A percentile compares a stretch with the other conserved stretches of the same genome.
Evolutionary conservation across 2,329 filamentous ascomycete species (phyloP).

Genomic region (Sporothrix brasiliensis): DNA sequence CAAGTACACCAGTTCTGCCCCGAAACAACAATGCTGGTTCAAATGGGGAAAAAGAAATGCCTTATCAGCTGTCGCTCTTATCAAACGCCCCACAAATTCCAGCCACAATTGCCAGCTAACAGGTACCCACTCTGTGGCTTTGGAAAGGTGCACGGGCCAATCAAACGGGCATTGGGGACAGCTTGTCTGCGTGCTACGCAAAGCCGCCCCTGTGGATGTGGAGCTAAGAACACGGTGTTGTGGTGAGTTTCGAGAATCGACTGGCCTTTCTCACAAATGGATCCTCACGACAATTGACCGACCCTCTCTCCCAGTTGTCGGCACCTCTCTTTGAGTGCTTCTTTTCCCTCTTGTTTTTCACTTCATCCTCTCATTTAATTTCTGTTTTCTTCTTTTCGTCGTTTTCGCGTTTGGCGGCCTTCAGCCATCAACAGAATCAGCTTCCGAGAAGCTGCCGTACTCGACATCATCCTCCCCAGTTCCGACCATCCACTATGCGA

Average conservation of each 20-base stretch:
- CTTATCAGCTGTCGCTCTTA: background rate
- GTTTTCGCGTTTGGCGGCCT: background rate
- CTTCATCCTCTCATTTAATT: constrained; percentile 21
- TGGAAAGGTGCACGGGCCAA: constrained; percentile 18
- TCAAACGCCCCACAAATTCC: background rate
- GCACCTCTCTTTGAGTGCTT: background rate
- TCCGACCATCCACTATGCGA: constrained; percentile 47
- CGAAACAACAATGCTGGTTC: background rate
- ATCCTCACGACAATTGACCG: constrained; percentile 13
- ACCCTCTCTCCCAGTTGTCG: constrained; percentile 13
- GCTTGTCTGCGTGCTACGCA: constrained; percentile 35
- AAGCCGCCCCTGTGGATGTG: constrained; percentile 34
- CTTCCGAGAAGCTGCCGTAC: constrained; percentile 29
- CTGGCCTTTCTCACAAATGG: constrained; percentile 20
- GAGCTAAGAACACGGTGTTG: constrained; percentile 42
- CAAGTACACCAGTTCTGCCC: background rate
- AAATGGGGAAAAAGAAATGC: no score
- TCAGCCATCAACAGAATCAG: background rate
- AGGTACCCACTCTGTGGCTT: background rate
- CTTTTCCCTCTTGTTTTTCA: background rate
- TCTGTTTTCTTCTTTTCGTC: background rate
- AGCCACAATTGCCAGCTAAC: background rate
- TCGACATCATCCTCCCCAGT: constrained; percentile 33
- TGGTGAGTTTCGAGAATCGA: constrained; percentile 34
- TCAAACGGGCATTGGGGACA: constrained; percentile 3